Evolutionary conservation across 345 rosid genomes (phyloP).

Genomic region (Hypericum androsaemum): DNA sequence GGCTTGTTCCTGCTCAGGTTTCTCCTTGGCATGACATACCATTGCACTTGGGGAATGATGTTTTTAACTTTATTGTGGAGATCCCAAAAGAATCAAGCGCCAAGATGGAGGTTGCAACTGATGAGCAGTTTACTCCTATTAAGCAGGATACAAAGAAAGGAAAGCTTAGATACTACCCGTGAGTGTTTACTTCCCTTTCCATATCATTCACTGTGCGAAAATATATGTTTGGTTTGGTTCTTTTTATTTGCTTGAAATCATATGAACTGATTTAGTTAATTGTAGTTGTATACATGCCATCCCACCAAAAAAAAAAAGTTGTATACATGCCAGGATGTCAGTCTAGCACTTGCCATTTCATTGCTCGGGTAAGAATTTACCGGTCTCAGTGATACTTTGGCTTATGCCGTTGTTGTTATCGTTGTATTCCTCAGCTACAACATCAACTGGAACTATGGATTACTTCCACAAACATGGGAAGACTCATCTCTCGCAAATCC

Average conservation of each 20-base stretch:
- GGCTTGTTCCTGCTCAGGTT: conserved; percentile 30
- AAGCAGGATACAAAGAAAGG: conserved; percentile 85
- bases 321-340: too few species aligned
- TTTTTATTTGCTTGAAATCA: too few species aligned
- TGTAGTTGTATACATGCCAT: too few species aligned
- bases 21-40: conserved; percentile 99
- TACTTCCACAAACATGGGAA: conserved; percentile 99
- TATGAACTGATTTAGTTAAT: too few species aligned
- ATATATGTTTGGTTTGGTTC: background rate
- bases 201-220: background rate
- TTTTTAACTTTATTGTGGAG: conserved; percentile 73
- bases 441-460: conserved; percentile 94
- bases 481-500: conserved; percentile 71
- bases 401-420: too few species aligned
- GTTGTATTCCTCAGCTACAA: conserved; percentile 43
- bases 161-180: conserved; percentile 65
- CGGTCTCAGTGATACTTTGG: too few species aligned
- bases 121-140: conserved; percentile 80
- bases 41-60: conserved; percentile 67
- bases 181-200: conserved; percentile 10
- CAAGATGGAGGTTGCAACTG: conserved; percentile 97
- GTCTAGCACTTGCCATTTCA: too few species aligned
- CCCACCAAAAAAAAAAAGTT: too few species aligned
- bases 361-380: too few species aligned
- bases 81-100: conserved; percentile 91